Conservation (phyloP, 441 rosid genomes). For the Isatis lusitanica region DNA sequence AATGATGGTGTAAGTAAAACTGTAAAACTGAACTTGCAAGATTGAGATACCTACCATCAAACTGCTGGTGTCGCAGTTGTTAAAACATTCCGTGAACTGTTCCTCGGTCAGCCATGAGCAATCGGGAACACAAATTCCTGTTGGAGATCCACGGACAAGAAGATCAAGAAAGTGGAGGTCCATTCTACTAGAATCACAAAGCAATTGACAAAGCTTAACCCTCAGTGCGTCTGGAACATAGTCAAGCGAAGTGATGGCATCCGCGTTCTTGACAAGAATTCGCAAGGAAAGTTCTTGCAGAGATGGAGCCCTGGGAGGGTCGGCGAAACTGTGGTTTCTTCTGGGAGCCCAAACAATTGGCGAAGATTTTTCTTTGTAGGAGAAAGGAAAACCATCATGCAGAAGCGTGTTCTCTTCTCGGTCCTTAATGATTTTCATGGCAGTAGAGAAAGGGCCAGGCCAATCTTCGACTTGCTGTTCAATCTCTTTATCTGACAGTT, state of each 20-base stretch:
- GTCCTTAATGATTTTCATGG: slow-evolving; percentile 85
- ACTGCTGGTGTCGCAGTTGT: slow-evolving; percentile 57
- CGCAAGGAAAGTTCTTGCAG: slow-evolving; percentile 57
- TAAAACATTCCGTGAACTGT: slow-evolving; percentile 56
- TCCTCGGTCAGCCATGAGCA: slow-evolving; percentile 94
- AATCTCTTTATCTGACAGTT: slow-evolving; percentile 41
- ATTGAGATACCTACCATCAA: slow-evolving; percentile 74
- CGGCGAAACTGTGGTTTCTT: slow-evolving; percentile 25
- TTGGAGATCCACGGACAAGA: slow-evolving; percentile 65
- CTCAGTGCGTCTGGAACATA: slow-evolving; percentile 72
- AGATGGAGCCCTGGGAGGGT: slow-evolving; percentile 48
- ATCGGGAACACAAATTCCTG: slow-evolving; percentile 66
- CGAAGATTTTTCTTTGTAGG: slow-evolving; percentile 30
- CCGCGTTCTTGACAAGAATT: slow-evolving; percentile 67
- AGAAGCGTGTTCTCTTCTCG: slow-evolving; percentile 43
- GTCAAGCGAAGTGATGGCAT: slow-evolving; percentile 80
- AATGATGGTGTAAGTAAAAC: slow-evolving; percentile 1
- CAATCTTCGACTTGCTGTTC: slow-evolving; percentile 65
- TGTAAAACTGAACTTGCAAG: slow-evolving; percentile 3
- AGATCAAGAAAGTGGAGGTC: slow-evolving; percentile 51
- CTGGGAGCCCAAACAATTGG: slow-evolving; percentile 66
- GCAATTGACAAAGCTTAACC: slow-evolving; percentile 62
- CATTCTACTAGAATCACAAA: slow-evolving; percentile 75
- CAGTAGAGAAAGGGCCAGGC: slow-evolving; percentile 99
- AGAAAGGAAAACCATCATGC: slow-evolving; percentile 13